phyloP scores from a whole-genome alignment of 495 filamentous ascomycete genomes.

The Penicillium flavigenum region DNA sequence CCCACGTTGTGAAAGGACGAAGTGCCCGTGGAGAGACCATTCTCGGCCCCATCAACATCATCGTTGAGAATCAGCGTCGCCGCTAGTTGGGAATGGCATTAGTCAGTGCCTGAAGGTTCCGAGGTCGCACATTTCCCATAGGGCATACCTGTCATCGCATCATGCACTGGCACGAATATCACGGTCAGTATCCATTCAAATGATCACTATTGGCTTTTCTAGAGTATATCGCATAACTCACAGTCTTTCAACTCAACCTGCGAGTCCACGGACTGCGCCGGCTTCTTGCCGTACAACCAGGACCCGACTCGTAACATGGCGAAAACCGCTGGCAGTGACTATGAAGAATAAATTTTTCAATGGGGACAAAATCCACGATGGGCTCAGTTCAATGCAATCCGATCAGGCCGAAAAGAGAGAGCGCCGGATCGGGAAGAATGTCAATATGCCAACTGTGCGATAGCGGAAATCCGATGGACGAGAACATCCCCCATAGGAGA shows the following conservation, averaged over 20 bases:
- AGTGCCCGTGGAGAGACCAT: constrained; percentile 62
- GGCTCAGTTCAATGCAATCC: constrained; percentile 13
- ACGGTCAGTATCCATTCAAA: constrained; percentile 22
- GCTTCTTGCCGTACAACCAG: constrained; percentile 58
- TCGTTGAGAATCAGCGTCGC: constrained; percentile 81
- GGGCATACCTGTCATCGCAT: constrained; percentile 59
- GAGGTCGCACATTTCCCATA: neutral
- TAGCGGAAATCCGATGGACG: constrained; percentile 9
- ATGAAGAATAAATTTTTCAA: constrained; percentile 7
- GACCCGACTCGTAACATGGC: constrained; percentile 51
- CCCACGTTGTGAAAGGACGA: constrained; percentile 88
- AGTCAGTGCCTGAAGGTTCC: neutral
- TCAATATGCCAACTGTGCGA: constrained; percentile 33
- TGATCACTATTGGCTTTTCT: neutral
- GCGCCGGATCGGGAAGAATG: constrained; percentile 36
- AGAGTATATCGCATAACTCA: constrained; percentile 34
- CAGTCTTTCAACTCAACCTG: constrained; percentile 59
- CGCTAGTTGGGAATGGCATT: constrained; percentile 31
- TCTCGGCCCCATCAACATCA: constrained; percentile 85
- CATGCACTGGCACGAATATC: constrained; percentile 49
- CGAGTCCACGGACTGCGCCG: constrained; percentile 57
- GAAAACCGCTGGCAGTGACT: constrained; percentile 4
- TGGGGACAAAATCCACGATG: constrained; percentile 2
- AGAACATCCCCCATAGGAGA: constrained; percentile 23
- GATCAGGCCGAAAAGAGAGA: constrained; percentile 16